Conservation (phyloP, 2,329 filamentous ascomycete species). For the Colletotrichum camelliae region DNA sequence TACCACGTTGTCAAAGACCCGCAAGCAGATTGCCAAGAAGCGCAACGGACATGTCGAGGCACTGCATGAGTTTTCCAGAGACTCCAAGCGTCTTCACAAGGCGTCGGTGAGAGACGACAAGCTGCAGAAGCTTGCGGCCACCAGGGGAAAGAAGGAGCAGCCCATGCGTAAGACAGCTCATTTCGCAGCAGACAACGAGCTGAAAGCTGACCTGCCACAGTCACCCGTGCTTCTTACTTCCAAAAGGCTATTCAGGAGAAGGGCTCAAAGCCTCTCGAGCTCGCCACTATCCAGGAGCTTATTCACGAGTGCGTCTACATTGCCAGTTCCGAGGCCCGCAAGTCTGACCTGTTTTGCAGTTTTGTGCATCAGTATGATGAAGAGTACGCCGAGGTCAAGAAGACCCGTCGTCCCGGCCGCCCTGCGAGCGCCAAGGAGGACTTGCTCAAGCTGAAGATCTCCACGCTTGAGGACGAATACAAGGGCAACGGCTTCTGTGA, state of each 20-base stretch:
- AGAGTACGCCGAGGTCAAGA: slow-evolving; percentile 69
- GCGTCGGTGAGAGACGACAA: slow-evolving; percentile 84
- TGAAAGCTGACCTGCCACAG: slow-evolving; percentile 21
- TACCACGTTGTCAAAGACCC: slow-evolving; percentile 78
- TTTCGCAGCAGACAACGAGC: slow-evolving; percentile 6
- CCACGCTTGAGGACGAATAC: slow-evolving; percentile 78
- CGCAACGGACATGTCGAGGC: slow-evolving; percentile 73
- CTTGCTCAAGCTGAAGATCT: slow-evolving; percentile 73
- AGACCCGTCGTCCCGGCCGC: slow-evolving; percentile 76
- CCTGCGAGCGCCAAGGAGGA: slow-evolving; percentile 81
- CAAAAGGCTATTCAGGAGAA: slow-evolving; percentile 67
- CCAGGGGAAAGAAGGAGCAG: slow-evolving; percentile 76
- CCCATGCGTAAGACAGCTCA: slow-evolving; percentile 65
- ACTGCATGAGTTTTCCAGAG: slow-evolving; percentile 87
- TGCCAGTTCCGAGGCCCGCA: background rate
- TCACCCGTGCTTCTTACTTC: slow-evolving; percentile 63
- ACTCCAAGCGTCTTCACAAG: slow-evolving; percentile 80
- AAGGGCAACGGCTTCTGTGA: slow-evolving; percentile 77
- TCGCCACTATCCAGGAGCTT: slow-evolving; percentile 63
- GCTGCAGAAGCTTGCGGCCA: slow-evolving; percentile 73
- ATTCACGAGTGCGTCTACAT: slow-evolving; percentile 61
- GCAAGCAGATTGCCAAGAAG: slow-evolving; percentile 92
- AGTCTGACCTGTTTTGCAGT: slow-evolving; percentile 41
- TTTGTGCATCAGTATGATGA: slow-evolving; percentile 74
- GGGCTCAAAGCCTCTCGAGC: slow-evolving; percentile 52